phyloP scores from a whole-genome alignment of 1,284 basidiomycete genomes.

The Nidula niveotomentosa region DNA sequence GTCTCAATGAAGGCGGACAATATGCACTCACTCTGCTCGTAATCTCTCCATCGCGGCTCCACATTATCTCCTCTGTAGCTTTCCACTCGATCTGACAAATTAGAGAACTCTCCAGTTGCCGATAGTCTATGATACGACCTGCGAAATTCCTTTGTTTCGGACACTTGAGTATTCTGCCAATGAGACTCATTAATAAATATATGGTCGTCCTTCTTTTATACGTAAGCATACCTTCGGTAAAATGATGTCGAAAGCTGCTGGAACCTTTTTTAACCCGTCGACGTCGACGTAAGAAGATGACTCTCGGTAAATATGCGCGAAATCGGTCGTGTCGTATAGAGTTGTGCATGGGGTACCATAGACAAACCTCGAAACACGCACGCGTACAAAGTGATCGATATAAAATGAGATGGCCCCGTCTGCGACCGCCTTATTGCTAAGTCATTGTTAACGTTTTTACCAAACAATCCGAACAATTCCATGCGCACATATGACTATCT shows the following conservation, averaged over 20 bases:
- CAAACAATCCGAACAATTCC: background rate
- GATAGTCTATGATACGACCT: slow-evolving; percentile 6
- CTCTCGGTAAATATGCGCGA: slow-evolving; percentile 31
- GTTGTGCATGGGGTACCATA: slow-evolving; percentile 36
- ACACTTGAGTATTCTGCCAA: slow-evolving; percentile 16
- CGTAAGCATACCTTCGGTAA: slow-evolving; percentile 16
- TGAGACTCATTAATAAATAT: no score
- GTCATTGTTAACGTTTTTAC: background rate
- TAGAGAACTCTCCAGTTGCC: slow-evolving; percentile 14
- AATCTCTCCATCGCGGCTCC: slow-evolving; percentile 39
- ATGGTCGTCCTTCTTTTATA: no score
- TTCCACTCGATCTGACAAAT: slow-evolving; percentile 27
- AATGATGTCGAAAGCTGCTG: slow-evolving; percentile 19
- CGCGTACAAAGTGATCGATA: slow-evolving; percentile 45
- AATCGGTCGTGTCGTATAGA: slow-evolving; percentile 22
- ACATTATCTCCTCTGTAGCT: slow-evolving; percentile 31
- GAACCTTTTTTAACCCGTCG: slow-evolving; percentile 14
- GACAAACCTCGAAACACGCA: slow-evolving; percentile 38
- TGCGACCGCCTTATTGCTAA: slow-evolving; percentile 52
- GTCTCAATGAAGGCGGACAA: slow-evolving; percentile 17
- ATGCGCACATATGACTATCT: slow-evolving; percentile 41
- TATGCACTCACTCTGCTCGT: slow-evolving; percentile 31
- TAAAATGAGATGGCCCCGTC: slow-evolving; percentile 51
- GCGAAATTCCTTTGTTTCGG: slow-evolving; percentile 20
- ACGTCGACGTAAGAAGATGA: slow-evolving; percentile 7